These are phyloP conservation scores for Lentinus brumalis DNA, from an alignment of 768 basidiomycete species.

Conservation along the genomic window DNA sequence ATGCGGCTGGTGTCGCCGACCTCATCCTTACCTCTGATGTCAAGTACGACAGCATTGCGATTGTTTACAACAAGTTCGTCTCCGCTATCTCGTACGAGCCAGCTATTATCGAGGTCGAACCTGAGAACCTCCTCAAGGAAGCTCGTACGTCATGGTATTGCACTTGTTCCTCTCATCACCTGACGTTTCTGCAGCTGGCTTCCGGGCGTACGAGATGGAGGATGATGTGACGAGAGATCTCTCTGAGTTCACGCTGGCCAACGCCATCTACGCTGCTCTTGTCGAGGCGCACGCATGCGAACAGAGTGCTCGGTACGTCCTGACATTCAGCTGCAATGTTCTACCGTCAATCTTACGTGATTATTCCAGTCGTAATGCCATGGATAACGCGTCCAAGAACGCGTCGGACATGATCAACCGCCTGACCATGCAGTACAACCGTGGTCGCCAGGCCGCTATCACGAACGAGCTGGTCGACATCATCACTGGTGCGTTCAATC, in stretches of 20 bases:
- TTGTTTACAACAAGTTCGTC: constrained; percentile 85
- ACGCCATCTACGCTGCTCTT: constrained; percentile 92
- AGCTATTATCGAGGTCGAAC: constrained; percentile 72
- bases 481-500: constrained; percentile 70
- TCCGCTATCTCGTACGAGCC: constrained; percentile 92
- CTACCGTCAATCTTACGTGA: constrained; percentile 5
- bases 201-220: constrained; percentile 97
- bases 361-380: constrained; percentile 81
- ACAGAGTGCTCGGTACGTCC: constrained; percentile 77
- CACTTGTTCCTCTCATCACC: neutral
- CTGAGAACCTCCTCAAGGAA: constrained; percentile 78
- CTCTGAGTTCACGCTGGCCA: constrained; percentile 93
- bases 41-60: constrained; percentile 81
- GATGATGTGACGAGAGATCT: constrained; percentile 94
- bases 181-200: constrained; percentile 59
- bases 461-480: constrained; percentile 95
- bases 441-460: constrained; percentile 97
- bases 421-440: constrained; percentile 95
- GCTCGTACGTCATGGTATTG: constrained; percentile 56
- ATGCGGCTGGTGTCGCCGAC: constrained; percentile 93
- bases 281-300: constrained; percentile 96
- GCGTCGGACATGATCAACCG: constrained; percentile 89
- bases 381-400: constrained; percentile 99
- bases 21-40: constrained; percentile 83
- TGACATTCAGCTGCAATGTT: constrained; percentile 1